Evolutionary conservation across 2,329 filamentous ascomycete species (phyloP), one percentile per base, ranked within the genome.

Genomic region (Nemania diffusa): DNA sequence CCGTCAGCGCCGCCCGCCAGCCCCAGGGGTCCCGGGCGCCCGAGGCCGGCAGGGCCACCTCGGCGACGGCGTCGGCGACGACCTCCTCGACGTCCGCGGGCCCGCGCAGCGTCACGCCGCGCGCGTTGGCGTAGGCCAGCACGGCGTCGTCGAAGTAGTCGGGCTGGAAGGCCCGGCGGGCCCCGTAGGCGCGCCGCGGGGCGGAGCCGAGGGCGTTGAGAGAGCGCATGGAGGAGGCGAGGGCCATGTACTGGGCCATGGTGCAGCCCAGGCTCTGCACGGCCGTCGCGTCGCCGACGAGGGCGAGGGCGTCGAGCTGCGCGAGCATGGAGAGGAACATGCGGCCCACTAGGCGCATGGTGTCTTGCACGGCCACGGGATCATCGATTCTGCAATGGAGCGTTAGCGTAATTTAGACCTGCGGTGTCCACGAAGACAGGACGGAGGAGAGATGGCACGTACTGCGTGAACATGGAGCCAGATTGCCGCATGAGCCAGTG

Each of bases 321-420:
- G 78, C 78, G 9, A 84, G 77, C 75, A 78, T 80, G 26, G 76
- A 62, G n/a, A 83, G 72, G 71, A 83, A 80, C 73, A 80, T 72
- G 32, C 74, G 74, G 40, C 76, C 75, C 51, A 78, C 64, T 15
- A 79, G 72, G 1, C 55, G 50, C 51, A 69, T 53, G 0, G 68
- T 70, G 2, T 37, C 70, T 0, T 71, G 34, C 8, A 76, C 71
- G 9, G 42, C 57, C 0, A 75, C 72, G n/a, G 70, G 68, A 26
- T 79, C 75, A 32, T 78, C 76, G 64, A 75, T 67, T 56, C 78
- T 79, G 9, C 13, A n/a, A 1, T 37, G 34, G 8, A 52, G 20
- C 5, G 11, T 50, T 40, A 44, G 48, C 40, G 29, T 52, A 57
- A 24, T 2, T 51, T 51, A 24, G 22, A 7, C 3, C 6, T 24